These are phyloP conservation scores for Domatiomyces globalis DNA, from an alignment of 2,329 filamentous ascomycete genomes.

Conservation along the genomic window DNA sequence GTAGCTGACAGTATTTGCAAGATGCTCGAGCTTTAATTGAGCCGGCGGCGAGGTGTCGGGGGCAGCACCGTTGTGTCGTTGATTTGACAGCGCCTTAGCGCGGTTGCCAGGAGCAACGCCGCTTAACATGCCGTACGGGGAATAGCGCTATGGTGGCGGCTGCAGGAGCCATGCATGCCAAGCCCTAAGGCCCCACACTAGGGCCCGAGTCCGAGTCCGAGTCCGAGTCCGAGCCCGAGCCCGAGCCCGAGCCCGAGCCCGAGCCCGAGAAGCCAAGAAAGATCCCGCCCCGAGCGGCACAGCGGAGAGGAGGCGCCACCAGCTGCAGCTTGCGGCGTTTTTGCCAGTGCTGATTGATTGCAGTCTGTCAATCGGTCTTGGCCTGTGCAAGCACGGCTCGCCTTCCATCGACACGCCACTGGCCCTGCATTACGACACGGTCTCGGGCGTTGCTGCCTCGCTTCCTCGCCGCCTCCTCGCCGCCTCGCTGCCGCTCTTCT, in stretches of 20 bases:
- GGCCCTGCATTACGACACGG: not conserved
- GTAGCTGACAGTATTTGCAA: not conserved
- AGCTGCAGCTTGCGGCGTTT: not conserved
- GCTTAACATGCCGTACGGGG: not conserved
- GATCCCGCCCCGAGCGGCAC: no score
- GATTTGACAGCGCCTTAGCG: not conserved
- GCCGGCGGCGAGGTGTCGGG: not conserved
- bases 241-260: not conserved
- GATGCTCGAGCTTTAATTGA: not conserved
- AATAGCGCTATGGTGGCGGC: no score
- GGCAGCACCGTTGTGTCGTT: not conserved
- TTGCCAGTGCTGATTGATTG: not conserved
- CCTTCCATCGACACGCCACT: not conserved
- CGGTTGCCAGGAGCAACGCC: not conserved
- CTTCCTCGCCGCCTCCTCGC: no score
- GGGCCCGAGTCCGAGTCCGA: not conserved
- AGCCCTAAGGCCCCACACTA: not conserved
- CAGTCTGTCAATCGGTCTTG: not conserved
- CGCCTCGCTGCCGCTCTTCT: no score
- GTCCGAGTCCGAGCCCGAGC: not conserved
- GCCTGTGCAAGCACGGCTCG: not conserved
- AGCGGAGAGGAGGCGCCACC: not conserved
- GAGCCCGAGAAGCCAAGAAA: not conserved
- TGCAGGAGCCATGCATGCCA: not conserved
- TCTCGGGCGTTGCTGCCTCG: not conserved